Percentiles rank a stretch among this genome's conserved stretches.
These are phyloP conservation scores for Dalechampia spathulata DNA, from an alignment of 441 rosid genomes.

Conservation along the genomic window DNA sequence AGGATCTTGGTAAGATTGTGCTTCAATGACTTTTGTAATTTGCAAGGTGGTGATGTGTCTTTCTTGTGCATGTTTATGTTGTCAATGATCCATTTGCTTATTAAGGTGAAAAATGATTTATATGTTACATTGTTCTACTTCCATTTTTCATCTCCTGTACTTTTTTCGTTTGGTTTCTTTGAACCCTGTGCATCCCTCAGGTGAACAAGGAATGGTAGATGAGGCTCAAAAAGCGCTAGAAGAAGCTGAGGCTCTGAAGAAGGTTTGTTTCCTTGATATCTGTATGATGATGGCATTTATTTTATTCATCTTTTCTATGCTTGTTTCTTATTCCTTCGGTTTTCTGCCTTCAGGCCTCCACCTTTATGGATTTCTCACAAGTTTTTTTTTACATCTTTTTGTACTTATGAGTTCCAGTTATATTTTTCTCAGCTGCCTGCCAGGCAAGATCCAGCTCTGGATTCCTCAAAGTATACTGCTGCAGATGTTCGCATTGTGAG, in stretches of 20 bases:
- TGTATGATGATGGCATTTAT: too few relatives aligned
- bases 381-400: background rate
- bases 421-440: conserved; percentile 59
- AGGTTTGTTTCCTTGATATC: conserved; percentile 58
- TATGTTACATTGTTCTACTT: background rate
- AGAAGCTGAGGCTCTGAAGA: conserved; percentile 99
- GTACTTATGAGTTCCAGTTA: background rate
- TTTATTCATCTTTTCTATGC: background rate
- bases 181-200: conserved; percentile 29
- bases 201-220: conserved; percentile 98
- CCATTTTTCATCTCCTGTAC: background rate
- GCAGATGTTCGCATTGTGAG: conserved; percentile 99
- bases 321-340: background rate
- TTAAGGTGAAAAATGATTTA: background rate
- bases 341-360: background rate
- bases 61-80: too few relatives aligned
- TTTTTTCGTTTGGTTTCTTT: too few relatives aligned
- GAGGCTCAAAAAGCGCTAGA: conserved; percentile 97
- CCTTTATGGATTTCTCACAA: too few relatives aligned
- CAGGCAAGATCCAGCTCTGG: conserved; percentile 74
- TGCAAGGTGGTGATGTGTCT: too few relatives aligned
- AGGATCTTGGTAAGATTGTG: conserved; percentile 75
- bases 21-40: background rate
- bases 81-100: too few relatives aligned
- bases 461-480: conserved; percentile 91